Conservation (phyloP, 352 stramenopile genomes). For the Phytophthora melonis region DNA sequence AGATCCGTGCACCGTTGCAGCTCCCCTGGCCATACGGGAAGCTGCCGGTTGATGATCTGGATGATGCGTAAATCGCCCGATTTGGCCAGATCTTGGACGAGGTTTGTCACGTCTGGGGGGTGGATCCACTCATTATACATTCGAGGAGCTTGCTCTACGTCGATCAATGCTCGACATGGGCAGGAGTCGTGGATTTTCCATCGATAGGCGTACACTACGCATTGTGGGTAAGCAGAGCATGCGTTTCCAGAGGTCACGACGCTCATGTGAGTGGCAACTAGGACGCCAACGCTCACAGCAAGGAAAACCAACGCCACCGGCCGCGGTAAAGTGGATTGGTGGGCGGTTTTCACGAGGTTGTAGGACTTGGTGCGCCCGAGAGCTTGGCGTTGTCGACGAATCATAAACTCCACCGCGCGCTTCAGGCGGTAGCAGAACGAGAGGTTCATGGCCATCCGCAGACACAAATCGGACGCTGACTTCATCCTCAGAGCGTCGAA, state of each 20-base stretch:
- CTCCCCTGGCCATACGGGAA: slow-evolving; percentile 21
- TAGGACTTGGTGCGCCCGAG: background rate
- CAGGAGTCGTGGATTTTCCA: slow-evolving; percentile 21
- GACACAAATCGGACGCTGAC: background rate
- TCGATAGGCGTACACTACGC: background rate
- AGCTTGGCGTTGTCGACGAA: background rate
- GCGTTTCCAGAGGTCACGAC: background rate
- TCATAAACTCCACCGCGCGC: background rate
- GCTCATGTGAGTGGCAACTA: slow-evolving; percentile 1
- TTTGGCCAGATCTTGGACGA: slow-evolving; percentile 24
- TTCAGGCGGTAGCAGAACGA: slow-evolving; percentile 1
- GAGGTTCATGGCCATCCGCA: slow-evolving; percentile 2
- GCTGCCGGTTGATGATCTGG: slow-evolving; percentile 35
- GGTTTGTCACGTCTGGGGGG: slow-evolving; percentile 10
- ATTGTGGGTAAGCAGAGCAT: background rate
- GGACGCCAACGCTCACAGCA: background rate
- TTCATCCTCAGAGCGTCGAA: background rate
- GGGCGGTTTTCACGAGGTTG: background rate
- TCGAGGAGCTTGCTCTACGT: slow-evolving; percentile 28
- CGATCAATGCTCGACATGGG: slow-evolving; percentile 44
- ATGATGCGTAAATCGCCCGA: slow-evolving; percentile 27
- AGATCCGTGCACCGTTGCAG: slow-evolving; percentile 24
- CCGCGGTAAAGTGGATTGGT: background rate
- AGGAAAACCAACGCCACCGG: background rate
- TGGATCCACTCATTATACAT: slow-evolving; percentile 24